phyloP scores from a whole-genome alignment of 177 flowering plant genomes.

The Vitis hybrid region DNA sequence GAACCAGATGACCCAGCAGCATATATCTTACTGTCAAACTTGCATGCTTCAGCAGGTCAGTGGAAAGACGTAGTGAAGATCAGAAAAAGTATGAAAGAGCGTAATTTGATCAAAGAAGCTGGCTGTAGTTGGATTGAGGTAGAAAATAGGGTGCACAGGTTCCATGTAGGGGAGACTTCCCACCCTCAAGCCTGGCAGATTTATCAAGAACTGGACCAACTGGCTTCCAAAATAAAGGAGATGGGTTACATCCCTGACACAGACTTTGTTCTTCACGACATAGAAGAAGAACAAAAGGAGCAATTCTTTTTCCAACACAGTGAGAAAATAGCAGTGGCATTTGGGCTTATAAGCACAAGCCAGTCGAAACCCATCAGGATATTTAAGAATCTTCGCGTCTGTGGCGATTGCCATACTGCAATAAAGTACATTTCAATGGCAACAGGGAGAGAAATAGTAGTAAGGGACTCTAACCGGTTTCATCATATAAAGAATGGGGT shows the following conservation, averaged over 20 bases:
- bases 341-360: too few species aligned
- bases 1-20: conserved; percentile 76
- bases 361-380: conserved; percentile 50
- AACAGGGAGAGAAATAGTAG: conserved; percentile 60
- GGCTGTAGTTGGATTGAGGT: conserved; percentile 91
- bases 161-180: conserved; percentile 67
- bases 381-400: conserved; percentile 79
- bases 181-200: conserved; percentile 34
- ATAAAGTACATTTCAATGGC: conserved; percentile 60
- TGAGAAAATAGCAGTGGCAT: too few species aligned
- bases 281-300: too few species aligned
- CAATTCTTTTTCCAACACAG: too few species aligned
- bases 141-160: conserved; percentile 58
- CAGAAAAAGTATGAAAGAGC: conserved; percentile 67
- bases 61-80: conserved; percentile 59
- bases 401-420: conserved; percentile 85
- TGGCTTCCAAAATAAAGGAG: too few species aligned
- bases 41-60: conserved; percentile 64
- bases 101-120: conserved; percentile 69
- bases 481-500: too few species aligned
- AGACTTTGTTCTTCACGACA: too few species aligned
- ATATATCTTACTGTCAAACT: conserved; percentile 65
- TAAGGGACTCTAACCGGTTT: conserved; percentile 80
- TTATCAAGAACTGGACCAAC: too few species aligned
- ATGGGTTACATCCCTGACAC: too few species aligned